Base-by-base conservation (phyloP, 805 yeast genomes). In the Candida takata region DNA sequence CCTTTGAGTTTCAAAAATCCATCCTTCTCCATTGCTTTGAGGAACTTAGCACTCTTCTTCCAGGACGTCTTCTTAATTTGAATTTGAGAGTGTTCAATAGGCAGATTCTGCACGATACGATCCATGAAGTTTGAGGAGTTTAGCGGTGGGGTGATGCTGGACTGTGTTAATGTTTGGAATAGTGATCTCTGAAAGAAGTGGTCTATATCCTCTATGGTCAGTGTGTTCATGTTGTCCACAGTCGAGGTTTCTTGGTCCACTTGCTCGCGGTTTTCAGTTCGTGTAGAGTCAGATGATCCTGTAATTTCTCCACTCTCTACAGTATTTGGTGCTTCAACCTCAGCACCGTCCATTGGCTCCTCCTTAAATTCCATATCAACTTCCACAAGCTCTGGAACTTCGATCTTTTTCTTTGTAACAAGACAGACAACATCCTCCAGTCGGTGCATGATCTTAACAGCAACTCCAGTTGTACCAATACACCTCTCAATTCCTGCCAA, bases 11-110 rank as follows among this genome's bases (percentile, higher is more conserved):
- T 77, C 16, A 92, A 42, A 37, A 79, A 72, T 2, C 76, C 75
- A 29, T 69, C 67, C 54, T 86, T 90, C 45, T 84, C 95, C 79
- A 88, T 85, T 6, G 83, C 78, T 52, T 86, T 90, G 36, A 90
- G 61, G 51, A 80, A 86, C 55, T 87, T 88, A 11, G 87, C 72
- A 4, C 90, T 76, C 52, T 90, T 90, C 57, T 84, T 87, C 95
- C 95, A 90, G 3, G 87, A 74, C 0, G 95, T 78, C 51, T 77
- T 81, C 57, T 87, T 88, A 40, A 83, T 70, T 45, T 72, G 78
- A 27, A 79, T 71, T 34, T 60, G 58, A 19, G 61, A 55, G 48
- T 77, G 80, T 36, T 82, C 70, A 1, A 72, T 67, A 0, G 95
- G 94, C n/a, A 90, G 58, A 57, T 86, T 84, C 33, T 72, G 73